These are phyloP conservation scores for Clitocybe nebularis DNA, from an alignment of 1,284 basidiomycete species.

Conservation along the genomic window DNA sequence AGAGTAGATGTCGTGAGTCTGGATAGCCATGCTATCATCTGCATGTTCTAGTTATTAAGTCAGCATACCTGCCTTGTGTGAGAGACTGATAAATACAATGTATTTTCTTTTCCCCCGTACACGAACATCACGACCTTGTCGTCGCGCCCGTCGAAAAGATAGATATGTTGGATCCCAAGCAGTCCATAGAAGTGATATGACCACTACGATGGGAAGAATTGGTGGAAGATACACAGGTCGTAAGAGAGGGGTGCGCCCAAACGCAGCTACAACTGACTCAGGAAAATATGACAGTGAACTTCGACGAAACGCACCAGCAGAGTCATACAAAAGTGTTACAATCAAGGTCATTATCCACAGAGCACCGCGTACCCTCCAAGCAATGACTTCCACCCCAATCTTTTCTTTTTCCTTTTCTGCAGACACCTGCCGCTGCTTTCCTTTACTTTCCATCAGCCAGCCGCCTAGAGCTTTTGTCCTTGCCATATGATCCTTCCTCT, in stretches of 20 bases:
- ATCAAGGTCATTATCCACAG: slow-evolving; percentile 52
- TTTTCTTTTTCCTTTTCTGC: slow-evolving; percentile 36
- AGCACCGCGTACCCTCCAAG: slow-evolving; percentile 61
- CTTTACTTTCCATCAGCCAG: slow-evolving; percentile 60
- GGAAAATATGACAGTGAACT: neutral
- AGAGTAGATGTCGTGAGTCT: slow-evolving; percentile 51
- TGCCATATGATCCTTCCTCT: slow-evolving; percentile 75
- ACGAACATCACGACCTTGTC: slow-evolving; percentile 66
- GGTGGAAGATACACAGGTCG: slow-evolving; percentile 25
- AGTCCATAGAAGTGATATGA: slow-evolving; percentile 63
- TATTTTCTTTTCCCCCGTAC: slow-evolving; percentile 59
- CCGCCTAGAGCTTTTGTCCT: slow-evolving; percentile 73
- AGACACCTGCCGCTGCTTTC: slow-evolving; percentile 47
- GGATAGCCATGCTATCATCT: slow-evolving; percentile 52
- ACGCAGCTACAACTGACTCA: slow-evolving; percentile 25
- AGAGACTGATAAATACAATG: slow-evolving; percentile 40
- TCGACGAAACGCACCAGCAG: slow-evolving; percentile 36
- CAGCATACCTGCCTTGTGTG: neutral
- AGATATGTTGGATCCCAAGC: slow-evolving; percentile 77
- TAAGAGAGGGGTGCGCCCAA: slow-evolving; percentile 25
- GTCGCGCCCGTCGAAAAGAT: slow-evolving; percentile 48
- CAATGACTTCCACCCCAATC: slow-evolving; percentile 39
- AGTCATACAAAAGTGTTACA: slow-evolving; percentile 39
- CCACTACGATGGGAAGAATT: slow-evolving; percentile 43
- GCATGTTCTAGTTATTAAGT: slow-evolving; percentile 41